Base-by-base conservation (phyloP, 257 asterid genomes). In the Scutellaria minor region DNA sequence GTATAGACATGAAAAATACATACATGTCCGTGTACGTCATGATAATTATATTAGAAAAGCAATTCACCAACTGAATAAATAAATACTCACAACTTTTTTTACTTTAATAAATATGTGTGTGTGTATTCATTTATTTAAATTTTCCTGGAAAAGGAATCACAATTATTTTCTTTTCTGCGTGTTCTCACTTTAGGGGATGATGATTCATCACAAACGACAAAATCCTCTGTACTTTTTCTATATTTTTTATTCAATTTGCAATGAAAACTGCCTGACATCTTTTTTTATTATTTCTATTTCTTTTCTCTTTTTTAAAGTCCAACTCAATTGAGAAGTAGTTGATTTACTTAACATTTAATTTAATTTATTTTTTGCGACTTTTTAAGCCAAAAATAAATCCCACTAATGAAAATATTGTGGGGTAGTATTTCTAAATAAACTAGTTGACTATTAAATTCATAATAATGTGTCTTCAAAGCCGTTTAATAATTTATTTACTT, bases 171-270 rank as follows among this genome's bases (percentile, higher is more conserved):
- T 27, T 70, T 59, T 54, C 3, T 44, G 12, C 51, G 80, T 81
- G 83, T 79, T 74, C 18, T 75, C 86, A 74, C 88, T 85, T 84
- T 85, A 59, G 78, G 81, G 79, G 71, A 71, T 68, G 84, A 80
- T 82, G 89, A 81, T 60, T 83, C 85, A 73, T 79, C 95, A 75
- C 85, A 75, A 84, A 88, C 90, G 95, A 86, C 90, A 90, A 83
- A 77, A 5, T 59, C 55, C 71, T 81, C 57, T 72, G 75, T 76
- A 42, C 83, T 77, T 81, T 81, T 80, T 15, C 66, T 55, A 65
- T 70, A 54, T 77, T 76, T 73, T 59, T 12, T 77, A 45, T 75
- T 75, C 52, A 74, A 42, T 78, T 20, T 45, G 81, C 81, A 75
- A 69, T 79, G 41, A 79, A 80, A 87, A 78, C 75, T 73, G 58